Conservation (phyloP, 2,329 filamentous ascomycete species). For the Aureobasidium sp. region DNA sequence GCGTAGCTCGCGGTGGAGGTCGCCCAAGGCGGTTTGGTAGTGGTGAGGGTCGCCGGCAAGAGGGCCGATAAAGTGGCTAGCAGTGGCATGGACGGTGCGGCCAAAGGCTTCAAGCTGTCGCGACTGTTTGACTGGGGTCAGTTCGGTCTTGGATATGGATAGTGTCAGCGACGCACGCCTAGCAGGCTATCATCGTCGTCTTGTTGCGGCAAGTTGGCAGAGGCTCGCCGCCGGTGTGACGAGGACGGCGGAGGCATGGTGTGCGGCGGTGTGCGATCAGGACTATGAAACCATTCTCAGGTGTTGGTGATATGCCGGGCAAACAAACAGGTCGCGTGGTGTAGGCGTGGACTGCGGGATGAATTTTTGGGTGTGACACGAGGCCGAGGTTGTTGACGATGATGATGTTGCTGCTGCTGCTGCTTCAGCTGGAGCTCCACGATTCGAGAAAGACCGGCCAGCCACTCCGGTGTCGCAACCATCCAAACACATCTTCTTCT, state of each 20-base stretch:
- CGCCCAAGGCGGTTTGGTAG: slow-evolving; percentile 80
- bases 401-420: neutral
- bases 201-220: neutral
- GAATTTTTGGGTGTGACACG: neutral
- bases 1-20: slow-evolving; percentile 82
- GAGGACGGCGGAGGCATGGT: slow-evolving; percentile 9
- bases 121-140: slow-evolving; percentile 45
- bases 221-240: neutral
- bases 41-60: slow-evolving; percentile 42
- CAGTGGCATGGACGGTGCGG: slow-evolving; percentile 89
- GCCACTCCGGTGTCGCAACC: neutral
- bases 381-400: slow-evolving; percentile 7
- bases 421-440: neutral
- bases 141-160: neutral
- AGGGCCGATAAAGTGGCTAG: slow-evolving; percentile 71
- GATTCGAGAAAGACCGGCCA: neutral
- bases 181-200: slow-evolving; percentile 14
- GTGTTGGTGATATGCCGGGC: neutral
- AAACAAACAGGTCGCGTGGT: neutral
- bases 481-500: neutral
- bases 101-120: slow-evolving; percentile 87
- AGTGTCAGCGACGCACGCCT: neutral
- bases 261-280: neutral
- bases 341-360: neutral
- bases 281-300: neutral